phyloP scores from a whole-genome alignment of 768 basidiomycete genomes.

The Termitomyces bulborhizus region DNA sequence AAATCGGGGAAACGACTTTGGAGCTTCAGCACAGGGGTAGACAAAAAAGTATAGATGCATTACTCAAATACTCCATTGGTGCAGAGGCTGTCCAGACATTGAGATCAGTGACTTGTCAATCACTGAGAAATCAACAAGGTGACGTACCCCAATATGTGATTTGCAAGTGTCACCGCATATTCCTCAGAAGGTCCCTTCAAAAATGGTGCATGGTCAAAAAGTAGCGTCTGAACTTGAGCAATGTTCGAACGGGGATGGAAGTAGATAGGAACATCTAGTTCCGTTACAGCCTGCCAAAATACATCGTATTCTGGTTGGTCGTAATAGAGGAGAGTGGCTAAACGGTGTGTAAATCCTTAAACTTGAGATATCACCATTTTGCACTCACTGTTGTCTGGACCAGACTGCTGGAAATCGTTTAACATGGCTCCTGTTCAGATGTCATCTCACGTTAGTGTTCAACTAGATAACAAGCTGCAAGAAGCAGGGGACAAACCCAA shows the following conservation, averaged over 20 bases:
- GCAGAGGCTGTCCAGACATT: conserved; percentile 18
- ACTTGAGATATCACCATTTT: background rate
- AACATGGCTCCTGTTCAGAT: conserved; percentile 25
- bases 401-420: conserved; percentile 40
- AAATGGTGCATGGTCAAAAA: conserved; percentile 28
- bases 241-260: conserved; percentile 30
- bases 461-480: background rate
- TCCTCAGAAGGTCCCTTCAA: conserved; percentile 29
- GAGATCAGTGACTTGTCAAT: background rate
- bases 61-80: conserved; percentile 36
- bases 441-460: background rate
- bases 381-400: conserved; percentile 27
- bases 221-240: conserved; percentile 15
- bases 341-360: background rate
- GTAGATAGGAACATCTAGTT: conserved; percentile 33
- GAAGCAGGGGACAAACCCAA: conserved; percentile 17
- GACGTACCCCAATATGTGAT: conserved; percentile 31
- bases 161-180: conserved; percentile 31
- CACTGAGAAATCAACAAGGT: background rate
- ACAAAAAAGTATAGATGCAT: background rate
- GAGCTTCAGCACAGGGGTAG: background rate
- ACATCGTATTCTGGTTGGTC: conserved; percentile 33
- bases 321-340: conserved; percentile 30
- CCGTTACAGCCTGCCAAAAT: conserved; percentile 31
- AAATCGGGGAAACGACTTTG: conserved; percentile 34